Base-by-base conservation (phyloP, 2,329 filamentous ascomycete genomes). In the Cyanodermella asteris region DNA sequence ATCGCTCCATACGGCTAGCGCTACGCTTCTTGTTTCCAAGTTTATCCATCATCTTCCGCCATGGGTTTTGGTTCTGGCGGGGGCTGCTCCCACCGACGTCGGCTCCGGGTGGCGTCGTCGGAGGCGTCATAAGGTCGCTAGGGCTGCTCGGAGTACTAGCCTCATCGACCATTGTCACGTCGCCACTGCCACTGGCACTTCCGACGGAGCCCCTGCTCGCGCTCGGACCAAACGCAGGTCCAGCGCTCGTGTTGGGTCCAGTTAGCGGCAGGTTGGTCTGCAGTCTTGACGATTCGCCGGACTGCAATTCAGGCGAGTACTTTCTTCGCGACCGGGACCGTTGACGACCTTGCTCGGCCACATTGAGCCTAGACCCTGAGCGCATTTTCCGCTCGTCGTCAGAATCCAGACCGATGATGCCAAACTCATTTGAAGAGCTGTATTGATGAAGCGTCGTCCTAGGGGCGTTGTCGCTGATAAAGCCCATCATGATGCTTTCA, bases 401-500 rank as follows among this genome's bases (percentile, higher is more conserved):
- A 10, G 23, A n/a, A n/a, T 16, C 13, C 13, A 13, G 25, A 6
- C 23, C 16, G 5, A 25, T 25, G 16, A 16, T 16, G 16, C 23
- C 19, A 6, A 18, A 25, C 5, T 13, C 13, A 10, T 25, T 16
- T 25, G 22, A 17, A 7, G 13, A 13, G 4, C 24, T 24, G 8
- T 21, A 28, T 13, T 23, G 16, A 11, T 23, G 23, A 20, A 21
- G 11, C n/a, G 17, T 23, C 17, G 24, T 22, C 19, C 28, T 27
- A 7, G 22, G 24, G 12, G 33, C 27, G 6, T 30, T 20, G 16
- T 36, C 34, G 47, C 91, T 84, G 27, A 94, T 60, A 43, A 94
- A 97, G 0, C 84, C 82, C 1, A 91, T 71, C 25, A 94, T 59
- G 1, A 94, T 77, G 4, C 82, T 93, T 45, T 94, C 87, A 39